phyloP scores from a whole-genome alignment of 441 rosid genomes.

The Eruca vesicaria region DNA sequence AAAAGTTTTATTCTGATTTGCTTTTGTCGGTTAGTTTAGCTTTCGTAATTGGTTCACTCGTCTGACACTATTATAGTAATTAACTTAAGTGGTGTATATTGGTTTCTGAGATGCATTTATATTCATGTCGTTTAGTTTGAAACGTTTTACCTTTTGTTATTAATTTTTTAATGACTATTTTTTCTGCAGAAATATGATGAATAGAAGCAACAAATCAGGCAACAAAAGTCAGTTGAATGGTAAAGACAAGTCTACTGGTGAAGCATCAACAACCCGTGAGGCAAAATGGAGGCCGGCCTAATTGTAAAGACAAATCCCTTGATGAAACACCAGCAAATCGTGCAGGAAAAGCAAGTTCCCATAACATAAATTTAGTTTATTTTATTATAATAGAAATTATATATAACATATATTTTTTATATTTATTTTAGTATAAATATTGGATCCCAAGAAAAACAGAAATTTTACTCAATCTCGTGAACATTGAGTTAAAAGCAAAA shows the following conservation, averaged over 20 bases:
- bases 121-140: too few relatives aligned
- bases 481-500: neutral
- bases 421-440: neutral
- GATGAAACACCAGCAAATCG: neutral
- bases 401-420: neutral
- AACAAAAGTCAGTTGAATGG: neutral
- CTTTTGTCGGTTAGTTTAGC: too few relatives aligned
- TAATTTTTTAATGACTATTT: neutral
- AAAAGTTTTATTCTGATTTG: too few relatives aligned
- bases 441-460: neutral
- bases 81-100: too few relatives aligned
- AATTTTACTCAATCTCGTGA: constrained; percentile 1
- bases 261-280: neutral
- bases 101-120: too few relatives aligned
- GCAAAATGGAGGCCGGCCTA: neutral
- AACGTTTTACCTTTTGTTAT: too few relatives aligned
- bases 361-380: neutral
- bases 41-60: too few relatives aligned
- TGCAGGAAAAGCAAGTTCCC: neutral
- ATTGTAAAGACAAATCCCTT: neutral
- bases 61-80: too few relatives aligned
- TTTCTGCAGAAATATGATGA: neutral
- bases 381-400: neutral
- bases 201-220: neutral
- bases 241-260: neutral